These are phyloP conservation scores for Eimeria maxima DNA, from an alignment of 169 alveolate species.

Conservation along the genomic window DNA sequence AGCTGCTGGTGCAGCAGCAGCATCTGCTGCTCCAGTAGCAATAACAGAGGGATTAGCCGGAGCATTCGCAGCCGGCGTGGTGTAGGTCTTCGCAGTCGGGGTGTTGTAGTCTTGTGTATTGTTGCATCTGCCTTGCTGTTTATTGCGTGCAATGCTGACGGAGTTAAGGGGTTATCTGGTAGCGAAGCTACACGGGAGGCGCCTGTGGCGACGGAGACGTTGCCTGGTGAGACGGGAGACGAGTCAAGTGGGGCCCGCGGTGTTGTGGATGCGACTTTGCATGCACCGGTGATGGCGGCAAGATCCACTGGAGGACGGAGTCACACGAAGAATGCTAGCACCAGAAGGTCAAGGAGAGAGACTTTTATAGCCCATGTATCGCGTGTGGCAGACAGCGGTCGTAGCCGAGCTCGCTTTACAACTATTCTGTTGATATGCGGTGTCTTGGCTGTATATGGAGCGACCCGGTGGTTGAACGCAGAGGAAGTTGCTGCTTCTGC, in stretches of 20 bases:
- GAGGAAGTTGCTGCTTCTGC: not conserved
- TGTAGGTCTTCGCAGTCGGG: too few species aligned
- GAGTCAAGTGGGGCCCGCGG: too few species aligned
- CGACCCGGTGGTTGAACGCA: not conserved
- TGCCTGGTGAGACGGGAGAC: too few species aligned
- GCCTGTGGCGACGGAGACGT: too few species aligned
- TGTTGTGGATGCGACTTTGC: too few species aligned
- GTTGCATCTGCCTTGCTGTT: too few species aligned
- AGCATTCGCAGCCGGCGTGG: not conserved
- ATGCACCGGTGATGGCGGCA: not conserved
- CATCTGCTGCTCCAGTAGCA: not conserved
- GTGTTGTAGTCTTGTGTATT: too few species aligned
- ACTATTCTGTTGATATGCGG: not conserved
- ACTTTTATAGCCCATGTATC: not conserved
- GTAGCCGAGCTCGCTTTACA: not conserved
- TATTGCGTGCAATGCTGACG: too few species aligned
- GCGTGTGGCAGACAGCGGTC: not conserved
- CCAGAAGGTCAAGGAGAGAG: not conserved
- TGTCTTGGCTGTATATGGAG: not conserved
- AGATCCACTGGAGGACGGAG: not conserved
- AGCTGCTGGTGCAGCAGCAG: not conserved
- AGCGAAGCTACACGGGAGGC: too few species aligned
- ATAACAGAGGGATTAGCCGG: not conserved
- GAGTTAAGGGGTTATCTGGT: too few species aligned
- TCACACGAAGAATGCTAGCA: not conserved